Conservation (phyloP, 2,329 filamentous ascomycete species). For the Byssothecium circinans region DNA sequence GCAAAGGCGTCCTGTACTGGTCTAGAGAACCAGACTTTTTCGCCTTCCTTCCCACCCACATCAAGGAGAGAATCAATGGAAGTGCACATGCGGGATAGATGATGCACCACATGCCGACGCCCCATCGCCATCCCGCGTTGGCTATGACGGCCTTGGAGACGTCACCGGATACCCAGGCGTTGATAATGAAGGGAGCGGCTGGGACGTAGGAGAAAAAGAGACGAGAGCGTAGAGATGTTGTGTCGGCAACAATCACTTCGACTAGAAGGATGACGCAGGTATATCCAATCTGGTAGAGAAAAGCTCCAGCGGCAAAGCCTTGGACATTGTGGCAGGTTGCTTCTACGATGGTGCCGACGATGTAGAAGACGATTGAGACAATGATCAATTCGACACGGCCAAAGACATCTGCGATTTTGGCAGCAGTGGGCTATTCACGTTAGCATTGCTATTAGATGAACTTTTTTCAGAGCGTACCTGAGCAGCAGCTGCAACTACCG, state of each 20-base stretch:
- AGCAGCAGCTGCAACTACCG: slow-evolving; percentile 62
- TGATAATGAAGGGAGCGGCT: slow-evolving; percentile 39
- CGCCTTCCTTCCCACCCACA: slow-evolving; percentile 56
- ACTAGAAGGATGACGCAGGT: slow-evolving; percentile 63
- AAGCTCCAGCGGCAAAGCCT: slow-evolving; percentile 54
- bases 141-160: slow-evolving; percentile 55
- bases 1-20: slow-evolving; percentile 49
- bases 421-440: slow-evolving; percentile 53
- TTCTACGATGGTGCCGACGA: slow-evolving; percentile 58
- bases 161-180: slow-evolving; percentile 65
- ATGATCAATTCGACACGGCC: slow-evolving; percentile 62
- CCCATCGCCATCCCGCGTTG: slow-evolving; percentile 61
- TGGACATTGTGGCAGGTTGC: slow-evolving; percentile 53
- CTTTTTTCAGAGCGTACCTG: slow-evolving; percentile 25
- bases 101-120: slow-evolving; percentile 61
- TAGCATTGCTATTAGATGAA: neutral
- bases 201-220: slow-evolving; percentile 65
- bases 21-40: slow-evolving; percentile 54
- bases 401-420: slow-evolving; percentile 64
- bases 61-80: slow-evolving; percentile 58
- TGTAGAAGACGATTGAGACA: slow-evolving; percentile 60
- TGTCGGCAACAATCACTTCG: slow-evolving; percentile 66
- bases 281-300: slow-evolving; percentile 56
- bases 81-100: slow-evolving; percentile 61
- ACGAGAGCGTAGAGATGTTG: slow-evolving; percentile 64